Evolutionary conservation across 768 basidiomycete genomes (phyloP).

Genomic region (Pholiota molesta): DNA sequence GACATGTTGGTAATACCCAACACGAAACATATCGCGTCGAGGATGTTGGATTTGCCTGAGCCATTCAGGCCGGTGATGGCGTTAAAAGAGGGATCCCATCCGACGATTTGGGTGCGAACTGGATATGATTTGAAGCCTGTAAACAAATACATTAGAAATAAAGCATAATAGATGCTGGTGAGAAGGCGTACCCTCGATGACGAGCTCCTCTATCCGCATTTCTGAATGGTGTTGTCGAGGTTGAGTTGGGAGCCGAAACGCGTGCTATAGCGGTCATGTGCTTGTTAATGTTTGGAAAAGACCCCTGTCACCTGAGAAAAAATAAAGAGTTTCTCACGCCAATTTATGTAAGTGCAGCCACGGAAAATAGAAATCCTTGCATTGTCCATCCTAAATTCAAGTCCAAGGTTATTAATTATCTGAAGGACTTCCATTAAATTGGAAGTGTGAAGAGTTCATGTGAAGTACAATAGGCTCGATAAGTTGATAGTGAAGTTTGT

Average conservation of each 20-base stretch:
- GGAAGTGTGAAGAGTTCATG: too few relatives aligned
- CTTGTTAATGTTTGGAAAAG: background rate
- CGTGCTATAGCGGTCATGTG: slow-evolving; percentile 10
- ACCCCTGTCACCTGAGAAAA: background rate
- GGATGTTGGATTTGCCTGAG: slow-evolving; percentile 98
- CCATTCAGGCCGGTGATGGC: slow-evolving; percentile 97
- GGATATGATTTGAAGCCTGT: slow-evolving; percentile 98
- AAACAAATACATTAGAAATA: background rate
- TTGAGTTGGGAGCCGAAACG: background rate
- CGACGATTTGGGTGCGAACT: slow-evolving; percentile 91
- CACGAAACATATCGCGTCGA: slow-evolving; percentile 99
- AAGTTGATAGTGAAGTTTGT: too few relatives aligned
- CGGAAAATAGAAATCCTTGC: too few relatives aligned
- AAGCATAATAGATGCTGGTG: too few relatives aligned
- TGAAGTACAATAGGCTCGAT: too few relatives aligned
- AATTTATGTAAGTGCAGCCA: too few relatives aligned
- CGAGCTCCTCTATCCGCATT: slow-evolving; percentile 84
- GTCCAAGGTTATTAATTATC: too few relatives aligned
- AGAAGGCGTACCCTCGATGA: slow-evolving; percentile 73
- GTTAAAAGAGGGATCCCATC: slow-evolving; percentile 98
- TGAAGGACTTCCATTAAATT: too few relatives aligned
- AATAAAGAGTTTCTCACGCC: too few relatives aligned
- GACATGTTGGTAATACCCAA: slow-evolving; percentile 97
- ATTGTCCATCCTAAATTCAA: too few relatives aligned
- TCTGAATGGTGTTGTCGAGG: slow-evolving; percentile 8